Base-by-base conservation (phyloP, 2,329 filamentous ascomycete genomes). In the Macrophomina tecta region DNA sequence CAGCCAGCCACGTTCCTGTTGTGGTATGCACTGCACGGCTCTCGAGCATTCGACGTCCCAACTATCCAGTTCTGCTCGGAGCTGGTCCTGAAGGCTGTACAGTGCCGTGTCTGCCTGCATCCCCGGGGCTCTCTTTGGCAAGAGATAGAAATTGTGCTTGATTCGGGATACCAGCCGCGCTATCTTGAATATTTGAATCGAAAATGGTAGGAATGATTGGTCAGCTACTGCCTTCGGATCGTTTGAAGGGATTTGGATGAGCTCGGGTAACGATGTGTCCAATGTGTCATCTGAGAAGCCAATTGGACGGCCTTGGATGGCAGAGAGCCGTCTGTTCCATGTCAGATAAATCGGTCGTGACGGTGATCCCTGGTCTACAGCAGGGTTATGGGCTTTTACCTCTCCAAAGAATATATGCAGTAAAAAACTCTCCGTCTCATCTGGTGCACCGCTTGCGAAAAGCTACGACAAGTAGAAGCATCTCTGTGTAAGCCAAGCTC, bases 401-500 rank as follows among this genome's bases (percentile, higher is more conserved):
- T 72, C 48, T 80, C 77, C 1, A 80, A 68, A 5, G 74, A 74
- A 48, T 80, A 80, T 2, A 79, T 72, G 3, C 73, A 78, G 42
- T 73, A 79, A 38, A 80, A 80, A 0, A 76, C 72, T 9, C 76
- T 71, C 40, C 73, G 70, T 4, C 69, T 67, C 12, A 74, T 66
- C 16, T 69, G 68, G 42, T 52, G 70, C 66, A 6, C 53, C 42
- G 3, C n/a, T 32, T 32, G 70, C 69, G 36, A 65, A 51, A 28
- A 53, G 58, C 18, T 64, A 23, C n/a, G 73, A 71, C 64, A 52
- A 8, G 49, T 12, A 34, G 49, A 52, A 32, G 49, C 49, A 30
- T 79, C 76, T 40, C 76, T 72, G 61, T 81, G 78, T 4, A 81
- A 69, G 5, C 79, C 78, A 6, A 80, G 64, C 46, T 81, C 79